Evolutionary conservation across 805 yeast species (phyloP).

Genomic region (Priceomyces castillae): DNA sequence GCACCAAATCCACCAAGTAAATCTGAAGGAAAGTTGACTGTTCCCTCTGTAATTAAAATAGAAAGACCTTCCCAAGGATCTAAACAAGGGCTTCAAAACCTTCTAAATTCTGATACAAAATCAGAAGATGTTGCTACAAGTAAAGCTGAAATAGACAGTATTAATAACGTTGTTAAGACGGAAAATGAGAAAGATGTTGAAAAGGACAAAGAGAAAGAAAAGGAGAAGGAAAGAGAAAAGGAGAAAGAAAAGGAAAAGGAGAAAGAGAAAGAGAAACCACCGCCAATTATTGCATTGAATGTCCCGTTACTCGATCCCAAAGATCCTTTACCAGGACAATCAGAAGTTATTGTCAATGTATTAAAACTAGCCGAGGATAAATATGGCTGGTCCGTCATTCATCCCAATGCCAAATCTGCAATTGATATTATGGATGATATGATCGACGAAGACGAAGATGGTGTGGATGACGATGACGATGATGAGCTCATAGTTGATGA

Average conservation of each 20-base stretch:
- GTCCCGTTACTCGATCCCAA: slow-evolving; percentile 48
- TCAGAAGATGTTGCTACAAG: not conserved
- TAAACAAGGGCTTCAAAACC: not conserved
- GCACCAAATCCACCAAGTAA: slow-evolving; percentile 6
- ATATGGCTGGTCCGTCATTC: slow-evolving; percentile 74
- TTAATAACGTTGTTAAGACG: slow-evolving; percentile 4
- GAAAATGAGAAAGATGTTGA: slow-evolving; percentile 11
- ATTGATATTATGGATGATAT: slow-evolving; percentile 46
- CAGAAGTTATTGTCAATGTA: slow-evolving; percentile 69
- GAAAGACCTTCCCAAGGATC: not conserved
- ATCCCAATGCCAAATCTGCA: slow-evolving; percentile 62
- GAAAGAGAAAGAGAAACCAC: slow-evolving; percentile 19
- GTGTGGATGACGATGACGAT: slow-evolving; percentile 25
- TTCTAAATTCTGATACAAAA: not conserved
- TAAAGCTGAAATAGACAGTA: not conserved
- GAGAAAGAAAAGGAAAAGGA: slow-evolving; percentile 12
- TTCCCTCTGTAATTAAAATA: slow-evolving; percentile 22
- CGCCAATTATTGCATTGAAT: slow-evolving; percentile 54
- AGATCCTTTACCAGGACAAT: slow-evolving; percentile 53
- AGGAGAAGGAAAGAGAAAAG: slow-evolving; percentile 11
- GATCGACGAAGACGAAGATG: slow-evolving; percentile 31
- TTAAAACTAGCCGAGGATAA: slow-evolving; percentile 74
- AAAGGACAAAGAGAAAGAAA: slow-evolving; percentile 9
- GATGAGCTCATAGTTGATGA: slow-evolving; percentile 29
- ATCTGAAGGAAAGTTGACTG: slow-evolving; percentile 16